Evolutionary conservation across 73 alveolate species (phyloP), one percentile per base, ranked within the genome.

Genomic region (Paramecium tetraurelia): DNA sequence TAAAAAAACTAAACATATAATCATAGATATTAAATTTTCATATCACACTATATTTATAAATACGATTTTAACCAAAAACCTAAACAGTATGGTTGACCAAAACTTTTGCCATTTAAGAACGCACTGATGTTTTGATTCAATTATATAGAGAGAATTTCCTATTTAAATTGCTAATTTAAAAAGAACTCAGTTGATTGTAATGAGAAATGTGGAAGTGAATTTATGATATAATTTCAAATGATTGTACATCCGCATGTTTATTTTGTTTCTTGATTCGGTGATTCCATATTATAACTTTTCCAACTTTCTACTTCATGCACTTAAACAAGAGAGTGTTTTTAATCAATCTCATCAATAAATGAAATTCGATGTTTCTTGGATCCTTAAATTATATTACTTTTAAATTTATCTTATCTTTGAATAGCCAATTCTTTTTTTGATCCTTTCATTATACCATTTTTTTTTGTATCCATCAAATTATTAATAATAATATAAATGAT

Each of bases 221-320:
- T 31, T 63, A 63, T 63, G 46, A 63, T 27, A 63, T 53, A 31
- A 27, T 50, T 29, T 80, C 90, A 80, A 80, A 46, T 38, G 0
- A 44, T 21, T 16, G 46, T 12, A 21, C 90, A 80, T 20, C 58
- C 57, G 29, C 90, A 80, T 20, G 90, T 22, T 80, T n/a, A 24
- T 80, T 80, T 80, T 16, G 57, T 24, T 31, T 40, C 35, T 46
- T 41, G 31, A 44, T 1, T 35, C 0, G 76, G 70, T 14, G 12
- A 50, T 24, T 80, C 77, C 0, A 80, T 0, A 80, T 80, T 44
- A 44, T 41, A 80, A 11, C 3, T 20, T 18, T 46, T 80, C 90
- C 90, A 80, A 46, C 43, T 80, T 35, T 80, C 90, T 8, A 80
- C 77, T 24, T 80, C 90, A 80, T 80, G 90, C 18, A 80, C 75